Conservation (phyloP, 805 yeast genomes). For the Blastobotrys parvus region DNA sequence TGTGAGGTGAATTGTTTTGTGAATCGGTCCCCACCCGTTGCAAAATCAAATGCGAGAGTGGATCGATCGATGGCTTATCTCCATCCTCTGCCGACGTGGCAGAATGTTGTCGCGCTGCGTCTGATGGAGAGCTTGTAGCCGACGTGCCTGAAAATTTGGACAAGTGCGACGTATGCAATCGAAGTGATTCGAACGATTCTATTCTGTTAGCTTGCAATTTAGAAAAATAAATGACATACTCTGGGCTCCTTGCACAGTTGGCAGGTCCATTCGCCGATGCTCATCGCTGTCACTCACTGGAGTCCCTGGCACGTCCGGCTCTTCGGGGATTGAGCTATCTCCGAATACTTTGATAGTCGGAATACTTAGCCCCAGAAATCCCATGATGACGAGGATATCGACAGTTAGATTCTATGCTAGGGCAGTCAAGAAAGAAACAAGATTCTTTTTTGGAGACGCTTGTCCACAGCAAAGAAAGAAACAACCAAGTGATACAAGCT, state of each 20-base stretch:
- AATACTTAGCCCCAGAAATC: background rate
- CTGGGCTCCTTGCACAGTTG: background rate
- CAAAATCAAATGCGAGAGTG: slow-evolving; percentile 11
- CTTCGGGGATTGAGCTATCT: background rate
- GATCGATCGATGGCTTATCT: slow-evolving; percentile 6
- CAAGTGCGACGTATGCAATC: background rate
- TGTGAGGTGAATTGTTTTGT: background rate
- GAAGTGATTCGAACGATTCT: slow-evolving; percentile 1
- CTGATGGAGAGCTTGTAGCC: background rate
- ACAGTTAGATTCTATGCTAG: too few species aligned
- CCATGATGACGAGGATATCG: too few species aligned
- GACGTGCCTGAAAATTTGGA: background rate
- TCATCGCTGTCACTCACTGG: background rate
- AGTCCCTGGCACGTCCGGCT: background rate
- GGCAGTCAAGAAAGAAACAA: too few species aligned
- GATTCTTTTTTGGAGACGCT: too few species aligned
- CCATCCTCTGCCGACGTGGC: background rate
- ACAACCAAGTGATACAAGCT: too few species aligned
- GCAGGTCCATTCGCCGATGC: background rate
- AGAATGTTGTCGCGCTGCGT: background rate
- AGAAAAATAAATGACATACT: too few species aligned
- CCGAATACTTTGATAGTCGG: background rate
- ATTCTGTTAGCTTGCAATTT: background rate
- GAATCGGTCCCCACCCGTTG: slow-evolving; percentile 6
- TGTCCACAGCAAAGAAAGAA: too few species aligned